Evolutionary conservation across 768 basidiomycete genomes (phyloP), one percentile per base, ranked within the genome.

Genomic region (Tylopilus sp.): DNA sequence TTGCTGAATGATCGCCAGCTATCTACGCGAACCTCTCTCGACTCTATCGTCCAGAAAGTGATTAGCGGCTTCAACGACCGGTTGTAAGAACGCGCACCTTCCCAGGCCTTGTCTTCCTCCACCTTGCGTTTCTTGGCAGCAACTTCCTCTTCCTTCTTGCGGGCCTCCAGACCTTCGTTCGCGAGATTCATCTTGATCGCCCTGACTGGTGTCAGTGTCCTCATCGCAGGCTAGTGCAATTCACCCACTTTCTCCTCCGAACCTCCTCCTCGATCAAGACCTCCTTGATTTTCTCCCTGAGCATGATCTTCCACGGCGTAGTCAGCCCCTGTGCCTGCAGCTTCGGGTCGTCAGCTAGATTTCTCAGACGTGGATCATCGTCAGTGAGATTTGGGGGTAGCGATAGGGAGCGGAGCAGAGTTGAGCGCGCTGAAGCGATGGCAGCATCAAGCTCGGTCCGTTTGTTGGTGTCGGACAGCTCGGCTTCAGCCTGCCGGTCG

Each of bases 101-200:
- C 93, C 93, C 93, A 97, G 24, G 70, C 73, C 61, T 85, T 87
- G 61, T 95, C 91, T 7, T 94, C 90, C 60, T 95, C 92, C 2
- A 79, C 87, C 71, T 96, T 96, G 49, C 93, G 80, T 70, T 96
- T 96, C 73, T 72, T 84, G 31, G 82, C 63, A 22, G 77, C 71
- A 12, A 87, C 78, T 60, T 94, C 94, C 52, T 92, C 91, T 48
- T 97, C 93, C 66, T 92, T 93, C 77, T 87, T 90, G 62, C 86
- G 80, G n/a, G 94, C 94, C 66, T 96, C 93, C 6, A 94, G 74
- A 4, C 92, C 92, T 69, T 94, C 92, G 60, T 94, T 94, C 9
- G 92, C 92, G 50, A 94, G 70, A 65, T 92, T 92, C 84, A 92
- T 84, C 76, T 93, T 93, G 62, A 92, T 72, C 1, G 92, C 89